Evolutionary conservation across 1,284 basidiomycete genomes (phyloP), one percentile per base, ranked within the genome.

Genomic region (Athelia psychrophila): DNA sequence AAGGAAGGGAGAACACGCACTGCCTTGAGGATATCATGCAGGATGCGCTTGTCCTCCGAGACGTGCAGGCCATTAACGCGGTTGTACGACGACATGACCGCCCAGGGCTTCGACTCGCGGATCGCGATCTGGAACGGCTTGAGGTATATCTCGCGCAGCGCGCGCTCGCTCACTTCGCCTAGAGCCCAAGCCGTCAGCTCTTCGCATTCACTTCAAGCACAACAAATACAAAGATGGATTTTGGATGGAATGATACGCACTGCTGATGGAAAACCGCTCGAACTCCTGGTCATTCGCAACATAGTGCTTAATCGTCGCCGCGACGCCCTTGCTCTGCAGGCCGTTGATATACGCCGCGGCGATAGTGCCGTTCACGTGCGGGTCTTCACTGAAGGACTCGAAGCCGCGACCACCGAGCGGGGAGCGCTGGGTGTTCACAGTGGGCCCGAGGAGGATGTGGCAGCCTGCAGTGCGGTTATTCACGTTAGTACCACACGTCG

Each of bases 141-240:
- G 50, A 83, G 69, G 65, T 83, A 84, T 56, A 84, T 76, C 63
- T 84, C 81, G 23, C 78, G 75, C 24, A 84, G 63, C 2, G 81
- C 77, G 23, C 80, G 73, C 57, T 79, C 77, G 59, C 75, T 75
- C 47, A 84, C 68, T 40, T 77, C 75, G 46, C 73, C 72, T 74
- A 61, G 51, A 30, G 20, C 3, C 23, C 19, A n/a, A n/a, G n/a
- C n/a, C n/a, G n/a, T n/a, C n/a, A n/a, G n/a, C n/a, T n/a, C n/a
- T n/a, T n/a, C n/a, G n/a, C n/a, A n/a, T n/a, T n/a, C n/a, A n/a
- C n/a, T n/a, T n/a, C n/a, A n/a, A n/a, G n/a, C 46, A 12, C 32
- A 13, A 47, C 15, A 16, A 12, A 13, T n/a, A 47, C 10, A 53
- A 25, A 48, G 45, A 45, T 13, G 20, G 27, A n/a, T n/a, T n/a